Base-by-base conservation (phyloP, 495 filamentous ascomycete species). In the Annulohypoxylon nitens region DNA sequence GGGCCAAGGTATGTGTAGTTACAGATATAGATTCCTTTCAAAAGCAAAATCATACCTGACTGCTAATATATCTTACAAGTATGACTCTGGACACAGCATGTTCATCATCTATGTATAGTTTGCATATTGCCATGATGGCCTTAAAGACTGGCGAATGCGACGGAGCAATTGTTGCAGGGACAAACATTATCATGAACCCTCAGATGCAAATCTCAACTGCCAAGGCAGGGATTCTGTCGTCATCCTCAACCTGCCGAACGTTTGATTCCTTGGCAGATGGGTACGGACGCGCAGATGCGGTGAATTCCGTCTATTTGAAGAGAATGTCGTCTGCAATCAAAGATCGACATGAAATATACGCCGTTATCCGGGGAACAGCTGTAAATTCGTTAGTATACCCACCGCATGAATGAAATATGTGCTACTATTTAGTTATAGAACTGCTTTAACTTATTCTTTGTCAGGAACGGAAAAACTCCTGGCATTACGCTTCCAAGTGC, bases 11-110 rank as follows among this genome's bases (percentile, higher is more conserved):
- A 78, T 16, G 67, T 23, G 4, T 14, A 1, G 9, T 6, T 11
- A 20, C 9, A 20, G 7, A 9, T 45, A 26, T 4, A 9, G 2
- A 7, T 2, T 1, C 43, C 10, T 5, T 2, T 25, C n/a, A n/a
- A n/a, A n/a, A n/a, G 7, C 8, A 10, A 9, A n/a, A n/a, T n/a
- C n/a, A n/a, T 3, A 4, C 25, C 37, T n/a, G n/a, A n/a, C n/a
- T 45, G 20, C 43, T 6, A 18, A 12, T 23, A n/a, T 60, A 5
- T 26, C 2, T 9, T 39, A 64, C n/a, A n/a, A n/a, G 61, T n/a
- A 18, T 64, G 2, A 41, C 61, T 2, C 75, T 88, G 5, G 83
- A 88, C 57, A 88, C 85, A 0, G 86, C 85, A 0, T 89, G 85
- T 43, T 86, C 83, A 3, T 83, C 82, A 0, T 81, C 78, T 25